Evolutionary conservation across 805 yeast genomes (phyloP).

Genomic region (Blastobotrys parvus): DNA sequence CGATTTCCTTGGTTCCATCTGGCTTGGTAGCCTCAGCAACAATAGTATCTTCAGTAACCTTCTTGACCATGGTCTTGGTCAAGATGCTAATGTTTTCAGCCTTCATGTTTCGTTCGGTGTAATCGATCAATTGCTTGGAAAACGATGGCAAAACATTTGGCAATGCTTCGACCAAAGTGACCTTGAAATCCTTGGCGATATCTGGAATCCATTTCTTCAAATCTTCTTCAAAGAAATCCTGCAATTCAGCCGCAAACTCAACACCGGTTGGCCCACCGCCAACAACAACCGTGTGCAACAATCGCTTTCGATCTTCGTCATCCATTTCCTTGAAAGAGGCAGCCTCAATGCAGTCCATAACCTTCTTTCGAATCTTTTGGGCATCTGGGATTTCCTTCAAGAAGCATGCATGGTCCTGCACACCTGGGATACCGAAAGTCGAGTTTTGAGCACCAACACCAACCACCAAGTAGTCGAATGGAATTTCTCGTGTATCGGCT

Average conservation of each 20-base stretch:
- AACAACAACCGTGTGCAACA: slow-evolving; percentile 82
- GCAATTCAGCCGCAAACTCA: slow-evolving; percentile 93
- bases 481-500: slow-evolving; percentile 37
- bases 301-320: slow-evolving; percentile 73
- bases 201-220: slow-evolving; percentile 82
- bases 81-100: slow-evolving; percentile 61
- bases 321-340: slow-evolving; percentile 64
- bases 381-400: slow-evolving; percentile 88
- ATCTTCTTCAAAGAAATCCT: slow-evolving; percentile 90
- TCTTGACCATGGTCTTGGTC: slow-evolving; percentile 82
- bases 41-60: slow-evolving; percentile 65
- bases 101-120: slow-evolving; percentile 71
- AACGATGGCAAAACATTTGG: slow-evolving; percentile 68
- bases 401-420: slow-evolving; percentile 73
- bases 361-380: slow-evolving; percentile 67
- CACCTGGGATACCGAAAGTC: slow-evolving; percentile 94
- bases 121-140: slow-evolving; percentile 39
- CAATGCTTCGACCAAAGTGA: slow-evolving; percentile 81
- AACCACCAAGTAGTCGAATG: slow-evolving; percentile 77
- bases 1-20: slow-evolving; percentile 54
- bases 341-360: slow-evolving; percentile 83
- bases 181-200: slow-evolving; percentile 71
- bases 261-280: slow-evolving; percentile 99
- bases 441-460: slow-evolving; percentile 96
- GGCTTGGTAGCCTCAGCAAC: slow-evolving; percentile 59